Conservation (phyloP, 306 rosid species). For the Coriaria nepalensis region DNA sequence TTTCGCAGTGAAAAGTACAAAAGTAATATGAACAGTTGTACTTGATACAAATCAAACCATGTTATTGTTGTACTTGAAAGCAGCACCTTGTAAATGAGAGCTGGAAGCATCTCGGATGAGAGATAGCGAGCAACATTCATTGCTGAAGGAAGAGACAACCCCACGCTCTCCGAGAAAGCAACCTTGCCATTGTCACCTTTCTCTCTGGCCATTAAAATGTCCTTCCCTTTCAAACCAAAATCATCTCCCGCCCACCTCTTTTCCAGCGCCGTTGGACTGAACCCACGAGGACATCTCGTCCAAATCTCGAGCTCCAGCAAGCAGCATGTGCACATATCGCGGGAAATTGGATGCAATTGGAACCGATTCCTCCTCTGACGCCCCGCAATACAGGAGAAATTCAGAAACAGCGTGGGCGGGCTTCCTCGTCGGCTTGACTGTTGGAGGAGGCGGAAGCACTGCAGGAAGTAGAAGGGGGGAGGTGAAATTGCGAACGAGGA, state of each 20-base stretch:
- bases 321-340: constrained; percentile 44
- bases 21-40: not conserved
- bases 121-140: constrained; percentile 64
- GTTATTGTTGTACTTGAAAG: not conserved
- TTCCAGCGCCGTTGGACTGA: constrained; percentile 7
- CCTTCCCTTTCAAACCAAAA: constrained; percentile 42
- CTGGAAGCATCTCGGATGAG: constrained; percentile 36
- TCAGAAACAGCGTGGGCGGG: constrained; percentile 37
- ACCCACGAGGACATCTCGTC: constrained; percentile 48
- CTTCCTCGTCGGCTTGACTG: constrained; percentile 18
- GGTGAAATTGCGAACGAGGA: not conserved
- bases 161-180: constrained; percentile 65
- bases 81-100: constrained; percentile 43
- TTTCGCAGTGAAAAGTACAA: not conserved
- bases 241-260: constrained; percentile 1
- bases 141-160: constrained; percentile 61
- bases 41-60: not conserved
- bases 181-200: constrained; percentile 76
- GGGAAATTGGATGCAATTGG: constrained; percentile 41
- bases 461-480: not conserved
- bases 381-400: constrained; percentile 37
- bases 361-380: constrained; percentile 35
- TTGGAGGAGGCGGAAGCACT: constrained; percentile 6
- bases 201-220: constrained; percentile 33
- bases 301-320: constrained; percentile 58